Evolutionary conservation across 164 flowering plant genomes (phyloP).

Genomic region (Vitis cinerea): DNA sequence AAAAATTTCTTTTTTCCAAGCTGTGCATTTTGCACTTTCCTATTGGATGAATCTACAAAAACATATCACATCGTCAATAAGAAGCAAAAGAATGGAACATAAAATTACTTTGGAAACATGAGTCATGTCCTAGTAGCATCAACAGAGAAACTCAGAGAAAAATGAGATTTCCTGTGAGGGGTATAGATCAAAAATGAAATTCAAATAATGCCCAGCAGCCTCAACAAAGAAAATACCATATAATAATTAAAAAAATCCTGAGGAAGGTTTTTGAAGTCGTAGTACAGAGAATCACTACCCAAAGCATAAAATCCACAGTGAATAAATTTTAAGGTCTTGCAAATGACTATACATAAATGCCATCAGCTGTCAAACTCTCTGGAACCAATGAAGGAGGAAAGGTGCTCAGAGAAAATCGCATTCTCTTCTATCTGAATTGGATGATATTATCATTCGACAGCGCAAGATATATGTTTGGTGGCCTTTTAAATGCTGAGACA

Average conservation of each 20-base stretch:
- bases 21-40: conserved; percentile 22
- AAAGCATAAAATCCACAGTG: no score
- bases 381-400: no score
- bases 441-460: not conserved
- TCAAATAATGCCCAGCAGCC: no score
- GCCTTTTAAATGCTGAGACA: not conserved
- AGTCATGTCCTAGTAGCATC: not conserved
- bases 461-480: not conserved
- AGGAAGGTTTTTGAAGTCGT: no score
- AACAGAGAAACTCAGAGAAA: not conserved
- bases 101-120: not conserved
- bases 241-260: no score
- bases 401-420: no score
- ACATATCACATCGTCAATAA: conserved; percentile 20
- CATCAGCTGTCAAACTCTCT: no score
- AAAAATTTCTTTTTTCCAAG: conserved; percentile 38
- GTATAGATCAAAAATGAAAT: no score
- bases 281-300: no score
- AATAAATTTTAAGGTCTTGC: no score
- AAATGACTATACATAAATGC: no score
- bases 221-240: no score
- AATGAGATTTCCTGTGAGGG: not conserved
- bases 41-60: conserved; percentile 57
- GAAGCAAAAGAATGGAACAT: conserved; percentile 5
- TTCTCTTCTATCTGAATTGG: not conserved